Evolutionary conservation across 1,284 basidiomycete genomes (phyloP), one percentile per base, ranked within the genome.

Genomic region (Earliella scabrosa): DNA sequence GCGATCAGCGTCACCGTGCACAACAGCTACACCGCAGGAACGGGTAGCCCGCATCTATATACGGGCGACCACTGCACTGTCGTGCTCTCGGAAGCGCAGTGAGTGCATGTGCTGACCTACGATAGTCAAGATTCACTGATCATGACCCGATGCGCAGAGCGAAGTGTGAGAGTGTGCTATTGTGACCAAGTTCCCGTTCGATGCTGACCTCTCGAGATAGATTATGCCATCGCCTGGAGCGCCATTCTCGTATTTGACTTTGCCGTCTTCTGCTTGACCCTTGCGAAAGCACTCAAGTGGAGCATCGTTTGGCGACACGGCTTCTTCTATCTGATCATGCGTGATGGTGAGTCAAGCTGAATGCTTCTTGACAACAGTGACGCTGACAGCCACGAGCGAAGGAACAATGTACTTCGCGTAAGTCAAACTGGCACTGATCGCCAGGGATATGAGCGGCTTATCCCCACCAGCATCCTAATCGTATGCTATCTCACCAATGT

Each of bases 321-420:
- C 10, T 21, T 51, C 13, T 51, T 51, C 40, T 31, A 27, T 6
- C 14, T 51, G 10, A 41, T 51, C 11, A n/a, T 43, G 11, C 49
- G 39, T 9, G 49, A 51, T 20, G 49, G 49, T 44, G n/a, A 23
- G 36, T 31, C 35, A 3, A 10, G 5, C 29, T n/a, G n/a, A n/a
- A n/a, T n/a, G n/a, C n/a, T 8, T 21, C n/a, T 3, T 27, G n/a
- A 11, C 24, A 21, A n/a, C n/a, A n/a, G n/a, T 1, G 11, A 10
- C 10, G n/a, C 9, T 13, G 29, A 2, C 6, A 20, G 31, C 16
- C 31, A 6, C n/a, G n/a, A n/a, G n/a, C n/a, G n/a, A n/a, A 56
- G 54, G 54, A 9, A 47, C 49, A 10, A 48, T 52, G 13, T 56
- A 56, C 14, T 56, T 56, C 14, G 54, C 47, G 54, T 56, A 13